Evolutionary conservation across 2,329 filamentous ascomycete genomes (phyloP).

Genomic region (Monosporascus sp.): DNA sequence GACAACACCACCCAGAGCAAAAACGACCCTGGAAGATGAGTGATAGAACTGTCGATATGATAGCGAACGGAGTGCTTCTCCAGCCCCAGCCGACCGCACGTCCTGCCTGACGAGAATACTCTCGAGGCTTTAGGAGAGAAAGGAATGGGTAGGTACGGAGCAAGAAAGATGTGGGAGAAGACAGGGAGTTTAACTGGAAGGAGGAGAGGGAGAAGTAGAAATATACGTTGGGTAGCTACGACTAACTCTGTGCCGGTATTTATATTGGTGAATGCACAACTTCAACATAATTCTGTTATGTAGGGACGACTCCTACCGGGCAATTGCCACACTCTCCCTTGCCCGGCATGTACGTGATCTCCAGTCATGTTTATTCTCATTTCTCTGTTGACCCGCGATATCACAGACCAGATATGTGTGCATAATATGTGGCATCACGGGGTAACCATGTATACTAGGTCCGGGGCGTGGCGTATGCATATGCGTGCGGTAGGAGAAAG

Average conservation of each 20-base stretch:
- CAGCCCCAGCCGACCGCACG: conserved; percentile 3
- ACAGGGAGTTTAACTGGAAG: conserved; percentile 7
- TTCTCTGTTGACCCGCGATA: too few species aligned
- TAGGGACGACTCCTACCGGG: too few species aligned
- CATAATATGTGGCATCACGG: too few species aligned
- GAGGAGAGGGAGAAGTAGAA: not conserved
- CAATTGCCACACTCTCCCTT: too few species aligned
- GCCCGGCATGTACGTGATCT: too few species aligned
- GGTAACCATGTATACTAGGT: not conserved
- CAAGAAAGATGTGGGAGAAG: conserved; percentile 4
- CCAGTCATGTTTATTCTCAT: too few species aligned
- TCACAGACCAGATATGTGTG: too few species aligned
- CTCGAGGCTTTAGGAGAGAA: conserved; percentile 1
- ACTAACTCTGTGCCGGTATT: not conserved
- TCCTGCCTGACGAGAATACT: not conserved
- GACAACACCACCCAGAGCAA: not conserved
- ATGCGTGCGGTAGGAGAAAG: not conserved
- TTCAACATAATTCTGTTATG: too few species aligned
- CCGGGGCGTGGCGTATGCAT: not conserved
- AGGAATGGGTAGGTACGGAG: not conserved
- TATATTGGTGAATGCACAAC: too few species aligned
- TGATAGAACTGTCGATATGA: conserved; percentile 14
- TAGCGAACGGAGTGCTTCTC: conserved; percentile 19
- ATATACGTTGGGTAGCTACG: not conserved
- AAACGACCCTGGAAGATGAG: conserved; percentile 1